Base-by-base conservation (phyloP, 2,329 filamentous ascomycete genomes). In the Xylariomycetidae sp. region DNA sequence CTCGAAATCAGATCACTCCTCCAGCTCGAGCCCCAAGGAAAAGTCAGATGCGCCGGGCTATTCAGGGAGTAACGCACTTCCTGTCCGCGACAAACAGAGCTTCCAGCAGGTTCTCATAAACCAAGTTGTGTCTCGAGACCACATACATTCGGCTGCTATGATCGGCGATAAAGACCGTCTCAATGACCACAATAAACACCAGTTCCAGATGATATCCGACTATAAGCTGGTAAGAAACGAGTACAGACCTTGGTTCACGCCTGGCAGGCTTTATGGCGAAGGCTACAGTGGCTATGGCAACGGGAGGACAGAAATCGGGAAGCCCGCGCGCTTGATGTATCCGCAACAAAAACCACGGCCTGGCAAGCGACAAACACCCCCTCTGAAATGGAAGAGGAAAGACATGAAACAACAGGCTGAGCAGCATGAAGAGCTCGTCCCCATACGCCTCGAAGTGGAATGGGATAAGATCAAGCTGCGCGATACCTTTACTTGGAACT, bases 401-500 rank as follows among this genome's bases (percentile, higher is more conserved):
- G 88, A 95, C 46, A 75, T 89, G 67, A 75, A 79, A 42, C 77
- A 81, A 47, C 92, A 97, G 64, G 88, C 87, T 16, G 90, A 97
- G 49, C 85, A 90, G 55, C 73, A 87, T 33, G 92, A 98, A 58
- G 88, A 96, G 55, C 68, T 98, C 34, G 86, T 97, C 1, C 92
- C 92, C 3, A 76, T 98, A 45, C 79, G 92, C 30, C 66, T 98
- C 34, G 92, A 98, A 51, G 86, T 97, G 31, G 92, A 98, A 53
- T 85, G 86, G 74, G 90, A 97, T 47, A 95, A 94, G 66, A 78
- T 97, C 50, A 92, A 92, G 62, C 72, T 98, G 40, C 85, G 92
- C 58, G 92, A 98, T 61, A 97, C 92, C 1, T 96, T 98, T 49
- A 97, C 92, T 3, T 98, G 90, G 89, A 98, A 98, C 59, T 72